Base-by-base conservation (phyloP, 2,329 filamentous ascomycete species). In the Xylariaceae sp. region DNA sequence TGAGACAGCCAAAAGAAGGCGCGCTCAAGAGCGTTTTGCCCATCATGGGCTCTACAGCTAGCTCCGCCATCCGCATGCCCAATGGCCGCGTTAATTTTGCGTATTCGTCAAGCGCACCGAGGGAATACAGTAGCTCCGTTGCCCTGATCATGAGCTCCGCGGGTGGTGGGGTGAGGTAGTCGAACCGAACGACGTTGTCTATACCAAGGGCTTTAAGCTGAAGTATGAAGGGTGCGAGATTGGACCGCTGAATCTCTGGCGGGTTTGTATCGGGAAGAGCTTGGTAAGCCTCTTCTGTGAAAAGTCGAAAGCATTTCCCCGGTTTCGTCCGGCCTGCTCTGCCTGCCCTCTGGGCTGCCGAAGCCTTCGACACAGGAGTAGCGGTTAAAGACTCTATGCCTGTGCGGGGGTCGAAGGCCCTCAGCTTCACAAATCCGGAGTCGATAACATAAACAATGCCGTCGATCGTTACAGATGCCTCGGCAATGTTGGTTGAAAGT, bases 31-130 rank as follows among this genome's bases (percentile, higher is more conserved):
- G 70, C 0, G 85, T 86, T 64, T 90, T 94, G 5, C 84, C 87
- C 76, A 96, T 92, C 88, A 96, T 96, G 0, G 92, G 92, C 52
- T 95, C 88, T 6, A 97, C 78, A 0, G 89, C 85, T 30, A 98
- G 70, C 60, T 97, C 90, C 1, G 92, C 90, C 88, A 97, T 96
- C 30, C 87, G 77, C 44, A 78, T 71, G 1, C 92, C 92, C n/a
- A 96, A 69, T 0, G 92, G 89, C 50, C 78, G 82, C 2, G 90
- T 96, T 18, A 98, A 76, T 57, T 90, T 94, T 11, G 88, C 88
- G 56, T 95, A 90, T 36, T 85, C 79, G 54, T 97, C 89, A 9
- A 98, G 67, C 0, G 88, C 88, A 5, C 88, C 88, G 5, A 97
- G 67, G 1, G 87, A 85, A 60, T 83, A 95, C 3, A 98, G 74